Base-by-base conservation (phyloP, 2,329 filamentous ascomycete genomes). In the Fusarium sp. region DNA sequence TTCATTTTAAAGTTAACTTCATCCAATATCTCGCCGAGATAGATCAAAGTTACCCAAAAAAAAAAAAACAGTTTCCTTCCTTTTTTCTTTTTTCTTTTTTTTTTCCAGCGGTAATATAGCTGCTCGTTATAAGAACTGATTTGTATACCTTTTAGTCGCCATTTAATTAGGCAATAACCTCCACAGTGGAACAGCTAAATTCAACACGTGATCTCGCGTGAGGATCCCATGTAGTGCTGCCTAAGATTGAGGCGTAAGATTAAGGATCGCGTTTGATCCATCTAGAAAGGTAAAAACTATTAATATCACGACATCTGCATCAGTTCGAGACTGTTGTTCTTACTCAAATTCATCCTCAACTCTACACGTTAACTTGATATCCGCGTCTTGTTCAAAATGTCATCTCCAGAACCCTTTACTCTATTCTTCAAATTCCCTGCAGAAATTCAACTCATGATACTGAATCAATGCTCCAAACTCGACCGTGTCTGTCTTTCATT, bases 401-500 rank as follows among this genome's bases (percentile, higher is more conserved):
- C 47, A 14, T 12, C 32, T n/a, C 9, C 11, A 8, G 15, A 45
- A 7, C 19, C 34, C 6, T 63, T 63, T 6, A 43, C 51, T 1
- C 12, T 49, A 2, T 63, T 63, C 23, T 45, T 17, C 10, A 44
- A 21, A 17, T 51, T 63, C 5, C 60, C 60, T 1, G 34, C 51
- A 11, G 60, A 63, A 23, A 49, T 63, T 12, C 60, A 51, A 38
- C 32, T 63, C 3, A 40, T 57, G 2, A 23, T 63, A 2, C 17
- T 63, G 4, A 38, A 23, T 14, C 36, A 28, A 6, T 63, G 60
- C 23, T 7, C 21, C 9, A 21, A 20, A 32, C 63, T 51, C 7
- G 60, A 63, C 1, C 39, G 46, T 2, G 28, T 63, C n/a, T 63
- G 60, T 3, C 59, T 63, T 11, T 63, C 60, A 5, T 14, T 63